phyloP scores from a whole-genome alignment of 345 rosid genomes.

The Citrus cavaleriei region DNA sequence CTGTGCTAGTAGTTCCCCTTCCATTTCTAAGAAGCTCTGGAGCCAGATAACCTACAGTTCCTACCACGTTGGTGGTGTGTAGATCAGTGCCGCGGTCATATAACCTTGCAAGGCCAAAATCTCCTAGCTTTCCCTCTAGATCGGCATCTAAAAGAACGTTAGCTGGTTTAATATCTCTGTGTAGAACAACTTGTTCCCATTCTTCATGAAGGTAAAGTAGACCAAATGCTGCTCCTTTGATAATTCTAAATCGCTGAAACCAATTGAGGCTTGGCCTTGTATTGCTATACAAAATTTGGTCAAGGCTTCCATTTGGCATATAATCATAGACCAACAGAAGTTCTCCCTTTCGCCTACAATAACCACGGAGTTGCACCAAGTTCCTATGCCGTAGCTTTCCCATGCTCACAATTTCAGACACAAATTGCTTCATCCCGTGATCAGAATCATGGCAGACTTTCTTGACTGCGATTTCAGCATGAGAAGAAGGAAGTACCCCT shows the following conservation, averaged over 20 bases:
- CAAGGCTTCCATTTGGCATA: constrained; percentile 49
- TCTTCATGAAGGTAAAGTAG: constrained; percentile 49
- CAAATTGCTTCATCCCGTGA: constrained; percentile 45
- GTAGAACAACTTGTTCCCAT: constrained; percentile 50
- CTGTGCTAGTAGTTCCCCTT: constrained; percentile 32
- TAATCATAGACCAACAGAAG: constrained; percentile 45
- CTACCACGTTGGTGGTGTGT: constrained; percentile 33
- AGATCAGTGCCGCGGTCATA: constrained; percentile 26
- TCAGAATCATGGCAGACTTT: constrained; percentile 41
- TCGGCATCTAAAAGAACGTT: constrained; percentile 35
- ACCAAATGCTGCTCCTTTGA: constrained; percentile 47
- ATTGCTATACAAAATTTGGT: constrained; percentile 27
- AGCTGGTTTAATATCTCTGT: constrained; percentile 53
- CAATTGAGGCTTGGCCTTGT: constrained; percentile 30
- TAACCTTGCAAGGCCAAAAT: constrained; percentile 31
- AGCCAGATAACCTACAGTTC: constrained; percentile 50
- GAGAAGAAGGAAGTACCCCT: constrained; percentile 43
- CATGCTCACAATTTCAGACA: constrained; percentile 11
- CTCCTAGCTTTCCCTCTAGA: constrained; percentile 22
- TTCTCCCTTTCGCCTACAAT: constrained; percentile 36
- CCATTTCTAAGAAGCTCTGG: constrained; percentile 43
- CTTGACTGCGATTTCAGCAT: constrained; percentile 50
- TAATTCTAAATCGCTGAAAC: constrained; percentile 34
- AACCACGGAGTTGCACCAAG: constrained; percentile 39
- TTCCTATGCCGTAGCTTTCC: constrained; percentile 36